Base-by-base conservation (phyloP, 768 basidiomycete species). In the Rhizopogon rudus region DNA sequence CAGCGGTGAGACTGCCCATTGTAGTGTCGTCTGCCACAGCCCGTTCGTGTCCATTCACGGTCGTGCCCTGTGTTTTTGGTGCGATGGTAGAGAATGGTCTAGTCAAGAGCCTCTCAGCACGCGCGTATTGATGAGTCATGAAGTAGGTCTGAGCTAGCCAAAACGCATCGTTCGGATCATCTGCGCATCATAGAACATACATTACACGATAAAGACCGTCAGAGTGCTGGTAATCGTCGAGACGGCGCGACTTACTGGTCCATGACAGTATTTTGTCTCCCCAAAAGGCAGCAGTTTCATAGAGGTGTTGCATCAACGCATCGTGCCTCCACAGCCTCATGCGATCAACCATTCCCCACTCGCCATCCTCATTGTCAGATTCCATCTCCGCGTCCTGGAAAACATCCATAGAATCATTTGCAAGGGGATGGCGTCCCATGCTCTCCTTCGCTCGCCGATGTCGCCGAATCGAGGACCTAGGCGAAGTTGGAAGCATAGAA, bases 121-220 rank as follows among this genome's bases (percentile, higher is more conserved):
- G 90, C 7, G 93, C 87, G 71, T 96, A 98, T 57, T 97, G 92
- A 63, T 95, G 87, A 3, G 89, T 94, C 77, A 95, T 88, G 69
- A 98, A 99, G 71, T 94, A 93, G 0, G 91, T 93, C 69, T 99
- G 97, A 3, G 97, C 95, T 20, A 99, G 83, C 97, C 97, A 99
- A 72, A 99, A 98, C 12, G 94, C 97, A 71, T 99, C 97, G 67
- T 98, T 97, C 31, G 94, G 88, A 64, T 98, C 93, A 59, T 87
- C 96, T 96, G 63, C 28, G 44, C 28, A 46, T 22, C 28, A 39
- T 3, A 37, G 16, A 13, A 31, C 58, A 41, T 53, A 43, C 3
- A 54, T 39, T 9, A 17, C 55, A 53, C 33, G 53, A 49, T 51
- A 57, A 58, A 48, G 25, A 35, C 13, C 25, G 13, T 28, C 7